These are phyloP conservation scores for Mrakia blollopis DNA, from an alignment of 768 basidiomycete genomes.

Conservation along the genomic window DNA sequence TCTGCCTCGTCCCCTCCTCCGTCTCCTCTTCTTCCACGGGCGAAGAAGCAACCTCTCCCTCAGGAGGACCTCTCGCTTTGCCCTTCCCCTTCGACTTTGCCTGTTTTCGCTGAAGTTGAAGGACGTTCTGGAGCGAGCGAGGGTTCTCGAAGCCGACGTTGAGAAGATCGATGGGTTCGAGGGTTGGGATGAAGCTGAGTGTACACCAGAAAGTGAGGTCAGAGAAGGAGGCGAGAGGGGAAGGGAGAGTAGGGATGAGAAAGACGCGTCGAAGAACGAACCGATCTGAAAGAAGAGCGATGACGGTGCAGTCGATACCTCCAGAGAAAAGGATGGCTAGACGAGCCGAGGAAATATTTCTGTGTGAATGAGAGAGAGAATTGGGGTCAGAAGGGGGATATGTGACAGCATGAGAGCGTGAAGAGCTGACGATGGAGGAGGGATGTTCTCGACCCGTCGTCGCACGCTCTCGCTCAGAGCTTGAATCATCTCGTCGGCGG, in stretches of 20 bases:
- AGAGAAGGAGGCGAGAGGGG: constrained; percentile 37
- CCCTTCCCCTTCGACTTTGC: constrained; percentile 22
- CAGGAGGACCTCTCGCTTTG: neutral
- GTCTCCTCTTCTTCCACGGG: neutral
- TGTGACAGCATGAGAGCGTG: constrained; percentile 10
- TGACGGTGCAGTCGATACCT: constrained; percentile 83
- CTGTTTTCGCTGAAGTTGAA: constrained; percentile 44
- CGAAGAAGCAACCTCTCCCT: neutral
- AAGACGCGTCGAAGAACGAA: constrained; percentile 42
- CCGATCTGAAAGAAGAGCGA: constrained; percentile 76
- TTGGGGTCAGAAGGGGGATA: neutral
- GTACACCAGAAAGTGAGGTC: constrained; percentile 21
- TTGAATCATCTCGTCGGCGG: constrained; percentile 37
- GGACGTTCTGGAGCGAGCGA: constrained; percentile 57
- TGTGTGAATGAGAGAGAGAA: neutral
- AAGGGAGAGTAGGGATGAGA: neutral
- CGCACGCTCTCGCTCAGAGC: constrained; percentile 61
- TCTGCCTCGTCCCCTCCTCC: constrained; percentile 18
- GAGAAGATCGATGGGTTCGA: constrained; percentile 83
- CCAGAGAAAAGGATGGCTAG: constrained; percentile 90
- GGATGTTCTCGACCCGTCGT: constrained; percentile 65
- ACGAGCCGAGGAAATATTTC: constrained; percentile 38
- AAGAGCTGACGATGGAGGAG: constrained; percentile 47
- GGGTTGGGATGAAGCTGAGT: constrained; percentile 61
- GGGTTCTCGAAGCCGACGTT: constrained; percentile 97